Evolutionary conservation across 202 grass and related monocot species (phyloP), one percentile per base, ranked within the genome.

Genomic region (Digitaria exilis): DNA sequence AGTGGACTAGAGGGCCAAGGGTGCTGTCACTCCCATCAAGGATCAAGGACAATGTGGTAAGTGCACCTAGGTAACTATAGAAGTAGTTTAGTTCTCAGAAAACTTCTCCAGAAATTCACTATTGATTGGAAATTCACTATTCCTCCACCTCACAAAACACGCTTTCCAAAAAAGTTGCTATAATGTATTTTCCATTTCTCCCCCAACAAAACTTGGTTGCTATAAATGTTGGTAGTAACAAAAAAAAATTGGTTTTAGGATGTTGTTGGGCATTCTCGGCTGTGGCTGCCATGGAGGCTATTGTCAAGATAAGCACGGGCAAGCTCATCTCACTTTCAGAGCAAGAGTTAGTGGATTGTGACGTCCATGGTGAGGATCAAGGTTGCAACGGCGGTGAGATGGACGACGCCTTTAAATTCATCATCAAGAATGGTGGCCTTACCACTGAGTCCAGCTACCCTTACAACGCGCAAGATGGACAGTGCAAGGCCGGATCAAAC

Each of bases 261-360:
- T 77, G 32, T 3, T 89, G 87, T 10, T 92, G 91, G 91, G 87
- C 76, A 1, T 93, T 93, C 31, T 84, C 84, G 0, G 66, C 72
- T 3, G 84, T 93, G 29, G 87, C 77, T 2, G 66, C 84, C 1
- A 74, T 70, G 1, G 81, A 93, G 24, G 84, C 87, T 15, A 63
- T 82, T 16, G 84, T 82, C 14, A 75, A 93, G 31, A 72, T 90
- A 26, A 79, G 43, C 17, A 82, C 52, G 0, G 76, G 81, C 0
- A 69, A 63, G 30, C 42, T 92, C 3, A 61, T 78, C 63, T 65
- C 84, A 10, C 71, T 90, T 1, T 93, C 91, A 0, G 84, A 82
- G 72, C 91, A 93, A 34, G 81, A 93, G 65, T 32, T 93, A 4
- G 62, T 90, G 30, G 87, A 93, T 5, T 90, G 87, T 34, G 84